A percentile compares a stretch with the other conserved stretches of the same genome.
phyloP scores from a whole-genome alignment of 140 eudicot species.

The Erigeron philadelphicus region DNA sequence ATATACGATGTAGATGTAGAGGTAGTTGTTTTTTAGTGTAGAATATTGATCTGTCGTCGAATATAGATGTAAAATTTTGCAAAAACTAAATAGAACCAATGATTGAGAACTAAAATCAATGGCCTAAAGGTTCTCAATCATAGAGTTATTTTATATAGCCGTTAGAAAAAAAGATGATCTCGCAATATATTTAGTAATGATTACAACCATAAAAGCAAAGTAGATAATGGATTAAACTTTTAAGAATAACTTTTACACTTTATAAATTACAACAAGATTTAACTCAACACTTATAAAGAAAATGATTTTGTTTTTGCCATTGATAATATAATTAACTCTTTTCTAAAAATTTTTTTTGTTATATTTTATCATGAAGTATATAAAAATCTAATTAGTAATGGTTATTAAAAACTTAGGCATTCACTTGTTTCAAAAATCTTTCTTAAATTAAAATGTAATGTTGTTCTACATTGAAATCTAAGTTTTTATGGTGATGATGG shows the following conservation, averaged over 20 bases:
- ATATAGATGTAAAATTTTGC: background rate
- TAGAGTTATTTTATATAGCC: conserved; percentile 40
- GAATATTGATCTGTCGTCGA: background rate
- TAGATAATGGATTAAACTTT: conserved; percentile 24
- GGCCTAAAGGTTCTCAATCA: conserved; percentile 37
- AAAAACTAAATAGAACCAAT: conserved; percentile 28
- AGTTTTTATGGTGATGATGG: too few relatives aligned
- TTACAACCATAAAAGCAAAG: conserved; percentile 25
- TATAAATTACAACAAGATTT: background rate
- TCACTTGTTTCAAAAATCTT: too few relatives aligned
- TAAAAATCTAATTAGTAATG: too few relatives aligned
- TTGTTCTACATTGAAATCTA: too few relatives aligned
- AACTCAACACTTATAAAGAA: background rate
- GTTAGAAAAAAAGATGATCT: conserved; percentile 37
- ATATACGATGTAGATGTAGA: too few relatives aligned
- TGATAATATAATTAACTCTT: too few relatives aligned
- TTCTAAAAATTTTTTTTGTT: too few relatives aligned
- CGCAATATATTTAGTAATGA: conserved; percentile 34
- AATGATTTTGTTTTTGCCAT: too few relatives aligned
- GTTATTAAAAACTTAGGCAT: too few relatives aligned
- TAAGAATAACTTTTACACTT: conserved; percentile 18
- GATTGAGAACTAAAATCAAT: conserved; percentile 46
- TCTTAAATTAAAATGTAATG: too few relatives aligned
- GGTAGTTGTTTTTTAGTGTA: background rate
- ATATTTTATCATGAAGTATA: too few relatives aligned